A percentile compares a stretch with the other conserved stretches of the same genome.
These are phyloP conservation scores for Saraca asoca DNA, from an alignment of 331 rosid species.

Conservation along the genomic window DNA sequence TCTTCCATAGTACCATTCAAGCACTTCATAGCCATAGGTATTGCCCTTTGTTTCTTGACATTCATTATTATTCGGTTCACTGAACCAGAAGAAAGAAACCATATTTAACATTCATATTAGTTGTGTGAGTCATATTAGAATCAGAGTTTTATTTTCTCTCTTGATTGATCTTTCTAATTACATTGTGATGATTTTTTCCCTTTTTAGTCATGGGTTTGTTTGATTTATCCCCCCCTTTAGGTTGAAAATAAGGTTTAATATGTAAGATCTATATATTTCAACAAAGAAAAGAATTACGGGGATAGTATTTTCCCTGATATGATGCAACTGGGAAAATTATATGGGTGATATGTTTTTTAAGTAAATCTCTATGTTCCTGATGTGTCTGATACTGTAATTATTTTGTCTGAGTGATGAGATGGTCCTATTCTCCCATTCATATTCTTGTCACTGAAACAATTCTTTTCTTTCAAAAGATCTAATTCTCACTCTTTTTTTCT, in stretches of 20 bases:
- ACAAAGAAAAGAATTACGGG: conserved; percentile 30
- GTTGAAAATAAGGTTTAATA: conserved; percentile 38
- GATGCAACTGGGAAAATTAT: conserved; percentile 38
- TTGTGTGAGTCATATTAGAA: conserved; percentile 24
- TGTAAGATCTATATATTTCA: conserved; percentile 35
- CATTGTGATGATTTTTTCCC: conserved; percentile 39
- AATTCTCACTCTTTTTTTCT: conserved; percentile 11
- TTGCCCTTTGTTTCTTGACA: conserved; percentile 73
- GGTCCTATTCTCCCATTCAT: conserved; percentile 39
- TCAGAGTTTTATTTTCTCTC: conserved; percentile 20
- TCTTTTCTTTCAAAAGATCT: conserved; percentile 1
- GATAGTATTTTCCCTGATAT: conserved; percentile 36
- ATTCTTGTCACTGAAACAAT: conserved; percentile 42
- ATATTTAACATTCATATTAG: conserved; percentile 42
- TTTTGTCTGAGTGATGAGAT: conserved; percentile 41
- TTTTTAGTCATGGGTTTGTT: conserved; percentile 35
- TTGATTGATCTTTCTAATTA: conserved; percentile 38
- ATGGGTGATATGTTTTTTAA: conserved; percentile 40
- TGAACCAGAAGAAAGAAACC: conserved; percentile 41
- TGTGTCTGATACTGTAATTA: conserved; percentile 37
- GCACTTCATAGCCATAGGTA: conserved; percentile 77
- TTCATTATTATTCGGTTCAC: conserved; percentile 46
- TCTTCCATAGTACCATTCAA: conserved; percentile 49
- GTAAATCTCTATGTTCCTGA: conserved; percentile 28
- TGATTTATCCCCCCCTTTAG: conserved; percentile 24